Percentiles rank a stretch among this genome's conserved stretches.
phyloP scores from a whole-genome alignment of 2,329 filamentous ascomycete species.

The Penicillium sp. region DNA sequence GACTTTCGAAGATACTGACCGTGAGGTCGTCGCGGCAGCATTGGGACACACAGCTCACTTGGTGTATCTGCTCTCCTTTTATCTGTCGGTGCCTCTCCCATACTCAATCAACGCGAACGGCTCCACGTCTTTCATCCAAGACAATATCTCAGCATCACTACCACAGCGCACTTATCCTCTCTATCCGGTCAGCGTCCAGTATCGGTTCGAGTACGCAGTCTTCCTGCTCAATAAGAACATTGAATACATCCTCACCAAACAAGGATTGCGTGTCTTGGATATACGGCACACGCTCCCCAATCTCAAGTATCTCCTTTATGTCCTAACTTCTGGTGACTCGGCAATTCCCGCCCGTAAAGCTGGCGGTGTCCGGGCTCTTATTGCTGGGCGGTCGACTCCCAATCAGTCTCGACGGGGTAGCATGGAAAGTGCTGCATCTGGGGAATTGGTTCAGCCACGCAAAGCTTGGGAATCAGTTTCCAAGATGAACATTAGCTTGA shows the following conservation, averaged over 20 bases:
- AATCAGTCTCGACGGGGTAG: slow-evolving; percentile 41
- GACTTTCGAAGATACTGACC: slow-evolving; percentile 64
- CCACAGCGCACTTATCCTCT: slow-evolving; percentile 74
- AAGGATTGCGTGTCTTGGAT: slow-evolving; percentile 78
- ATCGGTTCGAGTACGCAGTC: slow-evolving; percentile 92
- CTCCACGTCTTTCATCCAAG: slow-evolving; percentile 72
- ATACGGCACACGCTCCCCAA: slow-evolving; percentile 91
- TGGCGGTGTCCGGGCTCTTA: slow-evolving; percentile 53
- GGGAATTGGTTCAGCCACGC: slow-evolving; percentile 30
- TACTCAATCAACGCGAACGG: slow-evolving; percentile 74
- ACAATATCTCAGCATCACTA: slow-evolving; percentile 62
- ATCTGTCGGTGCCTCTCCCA: slow-evolving; percentile 73
- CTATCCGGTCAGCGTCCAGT: slow-evolving; percentile 71
- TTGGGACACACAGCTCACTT: slow-evolving; percentile 78
- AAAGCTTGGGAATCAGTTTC: slow-evolving; percentile 26
- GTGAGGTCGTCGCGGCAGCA: slow-evolving; percentile 73
- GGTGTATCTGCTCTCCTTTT: slow-evolving; percentile 73
- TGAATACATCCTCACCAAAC: slow-evolving; percentile 64
- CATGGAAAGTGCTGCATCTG: slow-evolving; percentile 40
- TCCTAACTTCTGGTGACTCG: slow-evolving; percentile 75
- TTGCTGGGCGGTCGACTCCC: slow-evolving; percentile 39
- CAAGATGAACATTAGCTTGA: slow-evolving; percentile 30
- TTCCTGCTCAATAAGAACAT: slow-evolving; percentile 97
- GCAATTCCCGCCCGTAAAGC: slow-evolving; percentile 58
- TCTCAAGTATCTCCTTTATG: slow-evolving; percentile 86